Base-by-base conservation (phyloP, 495 filamentous ascomycete genomes). In the Xylaria scruposa region DNA sequence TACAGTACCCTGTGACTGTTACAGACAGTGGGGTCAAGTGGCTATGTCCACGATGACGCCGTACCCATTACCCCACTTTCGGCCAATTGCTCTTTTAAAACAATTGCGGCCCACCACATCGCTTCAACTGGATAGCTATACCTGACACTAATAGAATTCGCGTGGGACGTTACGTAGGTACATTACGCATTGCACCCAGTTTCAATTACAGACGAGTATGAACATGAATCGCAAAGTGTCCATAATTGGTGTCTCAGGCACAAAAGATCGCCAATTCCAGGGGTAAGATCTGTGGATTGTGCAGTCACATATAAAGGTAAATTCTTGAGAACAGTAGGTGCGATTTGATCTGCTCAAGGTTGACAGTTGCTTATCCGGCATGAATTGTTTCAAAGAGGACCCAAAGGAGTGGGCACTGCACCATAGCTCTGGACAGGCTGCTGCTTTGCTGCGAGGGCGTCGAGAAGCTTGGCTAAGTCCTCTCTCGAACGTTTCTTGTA, bases 31-130 rank as follows among this genome's bases (percentile, higher is more conserved):
- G 58, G 33, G 31, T n/a, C 17, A 5, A 44, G 60, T 63, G 60
- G 60, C 60, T 63, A 38, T 42, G 60, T 44, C 21, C 10, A 38
- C 38, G 13, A 63, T 63, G 60, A 63, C 60, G 60, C 58, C 31
- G 36, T 24, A 19, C 3, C 3, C n/a, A n/a, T 42, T 24, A 29
- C 60, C 60, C 38, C 38, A 63, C 60, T 44, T 26, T 42, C 21
- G 8, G n/a, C 12, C 56, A 36, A 26, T 54, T 24, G 38, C 58
- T 60, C 33, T 21, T 44, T 21, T 38, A 38, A 60, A 60, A 38
- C 58, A 60, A 31, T 31, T 60, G 33, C 33, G 33, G 58, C 58
- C 58, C 58, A 31, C n/a, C n/a, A n/a, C n/a, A n/a, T n/a, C n/a
- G n/a, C n/a, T n/a, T n/a, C n/a, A n/a, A n/a, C n/a, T n/a, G n/a